Conservation (phyloP, 2,329 filamentous ascomycete genomes). For the Cladosporium cucumerinum region DNA sequence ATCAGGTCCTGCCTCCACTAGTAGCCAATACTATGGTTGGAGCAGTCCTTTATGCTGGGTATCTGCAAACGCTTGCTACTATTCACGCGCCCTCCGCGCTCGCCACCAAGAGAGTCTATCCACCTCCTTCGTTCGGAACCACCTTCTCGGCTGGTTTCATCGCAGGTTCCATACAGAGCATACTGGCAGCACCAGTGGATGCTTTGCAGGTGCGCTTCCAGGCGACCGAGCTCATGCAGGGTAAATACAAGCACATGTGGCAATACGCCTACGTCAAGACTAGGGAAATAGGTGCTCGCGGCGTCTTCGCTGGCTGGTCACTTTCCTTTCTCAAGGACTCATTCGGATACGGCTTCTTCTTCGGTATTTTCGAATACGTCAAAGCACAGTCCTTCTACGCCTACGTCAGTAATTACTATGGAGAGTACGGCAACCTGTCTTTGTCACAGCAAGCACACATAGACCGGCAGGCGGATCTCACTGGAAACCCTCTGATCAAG, state of each 20-base stretch:
- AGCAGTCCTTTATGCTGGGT: conserved; percentile 71
- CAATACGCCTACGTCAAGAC: conserved; percentile 64
- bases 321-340: conserved; percentile 68
- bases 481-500: conserved; percentile 54
- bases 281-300: conserved; percentile 67
- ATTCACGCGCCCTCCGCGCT: conserved; percentile 65
- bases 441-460: conserved; percentile 34
- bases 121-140: conserved; percentile 60
- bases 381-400: conserved; percentile 71
- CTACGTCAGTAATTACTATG: conserved; percentile 69
- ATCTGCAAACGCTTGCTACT: conserved; percentile 64
- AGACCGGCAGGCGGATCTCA: conserved; percentile 24
- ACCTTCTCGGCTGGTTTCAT: conserved; percentile 69
- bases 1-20: conserved; percentile 73
- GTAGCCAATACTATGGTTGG: conserved; percentile 72
- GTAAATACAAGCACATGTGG: conserved; percentile 68
- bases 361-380: conserved; percentile 70
- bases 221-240: conserved; percentile 56
- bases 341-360: conserved; percentile 68
- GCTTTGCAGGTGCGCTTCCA: conserved; percentile 73
- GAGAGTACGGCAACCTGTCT: conserved; percentile 37
- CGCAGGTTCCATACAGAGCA: conserved; percentile 66
- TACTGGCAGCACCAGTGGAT: conserved; percentile 71
- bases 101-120: conserved; percentile 63
- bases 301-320: conserved; percentile 71